Base-by-base conservation (phyloP, 352 stramenopile genomes). In the Pythium oligandrum region DNA sequence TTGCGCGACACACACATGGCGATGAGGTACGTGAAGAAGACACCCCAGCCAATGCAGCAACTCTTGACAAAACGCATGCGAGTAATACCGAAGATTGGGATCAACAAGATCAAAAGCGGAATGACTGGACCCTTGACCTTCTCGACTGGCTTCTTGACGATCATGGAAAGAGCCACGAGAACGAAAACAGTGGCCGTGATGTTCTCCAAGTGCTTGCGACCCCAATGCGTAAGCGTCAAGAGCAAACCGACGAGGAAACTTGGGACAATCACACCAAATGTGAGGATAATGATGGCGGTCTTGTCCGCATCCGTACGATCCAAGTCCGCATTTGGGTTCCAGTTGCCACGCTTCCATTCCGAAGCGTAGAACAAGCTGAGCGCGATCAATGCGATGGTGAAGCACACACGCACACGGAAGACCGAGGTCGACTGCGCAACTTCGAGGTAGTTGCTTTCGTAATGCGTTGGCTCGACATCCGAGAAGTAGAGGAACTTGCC, bases 81-180 rank as follows among this genome's bases (percentile, higher is more conserved):
- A 33, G 81, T 91, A 60, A 91, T 91, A n/a, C 81, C 81, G 45
- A 88, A 91, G 56, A 91, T 85, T 36, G 81, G 81, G 26, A 91
- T 88, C n/a, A 91, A 53, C 33, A 91, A 53, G 47, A 91, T 86
- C n/a, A 91, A 62, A 61, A 91, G 60, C 43, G 81, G 81, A 32
- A 91, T 85, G 3, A 91, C 60, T 10, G 81, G 78, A 1, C 78
- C 78, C 40, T 73, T 83, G 39, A 64, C 63, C 37, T 88, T 84
- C 39, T 88, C 75, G 26, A 91, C 64, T 4, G 78, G 78, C 57
- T 91, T 91, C 68, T 91, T 89, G 51, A 73, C 73, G 55, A 91
- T 88, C 76, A 91, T 86, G 36, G 68, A 57, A n/a, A 48, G 55
- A 1, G 74, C 70, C 31, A 91, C 73, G 45, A 87, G 31, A 10